phyloP scores from a whole-genome alignment of 139 green algal species.

The Closterium sp. region DNA sequence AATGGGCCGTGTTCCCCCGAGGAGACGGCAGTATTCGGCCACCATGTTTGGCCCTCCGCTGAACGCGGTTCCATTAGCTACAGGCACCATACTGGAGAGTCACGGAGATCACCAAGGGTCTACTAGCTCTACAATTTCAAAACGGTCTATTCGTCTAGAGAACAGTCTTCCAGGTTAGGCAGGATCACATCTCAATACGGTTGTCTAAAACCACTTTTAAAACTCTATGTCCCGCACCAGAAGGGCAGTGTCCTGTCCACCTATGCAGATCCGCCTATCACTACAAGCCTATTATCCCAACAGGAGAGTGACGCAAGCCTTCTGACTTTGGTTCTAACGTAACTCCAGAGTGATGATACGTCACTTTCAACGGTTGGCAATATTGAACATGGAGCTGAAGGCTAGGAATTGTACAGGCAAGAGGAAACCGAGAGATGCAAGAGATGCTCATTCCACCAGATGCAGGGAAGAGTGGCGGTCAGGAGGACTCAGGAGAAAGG shows the following conservation, averaged over 20 bases:
- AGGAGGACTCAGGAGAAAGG: background rate
- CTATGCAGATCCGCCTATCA: background rate
- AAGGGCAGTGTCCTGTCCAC: background rate
- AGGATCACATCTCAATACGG: background rate
- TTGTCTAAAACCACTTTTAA: background rate
- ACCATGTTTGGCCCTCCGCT: slow-evolving; percentile 23
- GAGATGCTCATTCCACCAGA: too few species aligned
- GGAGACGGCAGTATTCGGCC: slow-evolving; percentile 35
- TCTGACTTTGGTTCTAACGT: background rate
- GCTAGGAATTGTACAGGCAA: background rate
- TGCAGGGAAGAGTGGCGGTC: background rate
- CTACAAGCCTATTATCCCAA: background rate
- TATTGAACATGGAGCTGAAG: background rate
- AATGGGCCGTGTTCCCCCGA: slow-evolving; percentile 45
- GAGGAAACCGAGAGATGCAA: background rate
- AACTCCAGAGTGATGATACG: background rate
- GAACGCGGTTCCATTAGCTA: background rate
- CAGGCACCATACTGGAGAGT: background rate
- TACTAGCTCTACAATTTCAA: too few species aligned
- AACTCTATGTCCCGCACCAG: background rate
- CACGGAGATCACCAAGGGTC: background rate
- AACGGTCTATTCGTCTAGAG: background rate
- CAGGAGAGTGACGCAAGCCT: background rate
- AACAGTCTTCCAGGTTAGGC: background rate
- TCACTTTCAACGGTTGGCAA: background rate